Percentiles rank a stretch among this genome's conserved stretches.
These are phyloP conservation scores for Sanguinoderma infundibulare DNA, from an alignment of 1,284 basidiomycete genomes.

Conservation along the genomic window DNA sequence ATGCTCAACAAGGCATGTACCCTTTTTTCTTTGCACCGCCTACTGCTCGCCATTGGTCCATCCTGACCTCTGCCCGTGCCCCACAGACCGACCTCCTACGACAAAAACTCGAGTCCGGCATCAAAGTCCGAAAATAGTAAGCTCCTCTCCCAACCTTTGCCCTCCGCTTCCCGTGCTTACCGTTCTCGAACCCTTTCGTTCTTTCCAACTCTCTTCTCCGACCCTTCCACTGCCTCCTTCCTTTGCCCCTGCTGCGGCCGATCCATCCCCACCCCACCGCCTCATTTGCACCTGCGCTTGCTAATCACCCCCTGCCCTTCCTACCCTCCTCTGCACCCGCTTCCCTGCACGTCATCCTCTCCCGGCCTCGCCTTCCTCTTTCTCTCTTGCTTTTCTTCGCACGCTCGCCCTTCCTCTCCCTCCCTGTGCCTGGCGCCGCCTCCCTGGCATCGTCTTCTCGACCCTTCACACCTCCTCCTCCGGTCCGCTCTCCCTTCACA, in stretches of 20 bases:
- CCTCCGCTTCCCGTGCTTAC: neutral
- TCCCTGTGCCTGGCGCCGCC: slow-evolving; percentile 43
- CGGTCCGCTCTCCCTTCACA: neutral
- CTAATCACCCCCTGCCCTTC: slow-evolving; percentile 1
- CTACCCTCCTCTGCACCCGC: neutral
- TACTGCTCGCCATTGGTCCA: neutral
- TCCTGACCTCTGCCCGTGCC: slow-evolving; percentile 1
- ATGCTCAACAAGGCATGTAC: slow-evolving; percentile 72
- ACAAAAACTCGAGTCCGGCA: slow-evolving; percentile 66
- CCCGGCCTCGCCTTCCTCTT: neutral
- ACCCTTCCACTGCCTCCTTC: slow-evolving; percentile 1
- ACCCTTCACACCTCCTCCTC: neutral
- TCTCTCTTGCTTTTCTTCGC: neutral
- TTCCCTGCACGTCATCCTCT: neutral
- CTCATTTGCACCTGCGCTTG: neutral
- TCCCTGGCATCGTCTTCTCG: slow-evolving; percentile 19
- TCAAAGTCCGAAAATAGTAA: slow-evolving; percentile 73
- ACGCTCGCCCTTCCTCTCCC: neutral
- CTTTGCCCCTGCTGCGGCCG: slow-evolving; percentile 16
- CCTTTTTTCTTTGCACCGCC: neutral
- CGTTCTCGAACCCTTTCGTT: too few species aligned
- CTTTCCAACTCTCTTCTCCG: neutral
- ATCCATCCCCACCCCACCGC: slow-evolving; percentile 7
- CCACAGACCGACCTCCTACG: slow-evolving; percentile 67
- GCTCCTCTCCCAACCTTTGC: too few species aligned